phyloP scores from a whole-genome alignment of 2,329 filamentous ascomycete genomes.

The Pseudogymnoascus sp. region DNA sequence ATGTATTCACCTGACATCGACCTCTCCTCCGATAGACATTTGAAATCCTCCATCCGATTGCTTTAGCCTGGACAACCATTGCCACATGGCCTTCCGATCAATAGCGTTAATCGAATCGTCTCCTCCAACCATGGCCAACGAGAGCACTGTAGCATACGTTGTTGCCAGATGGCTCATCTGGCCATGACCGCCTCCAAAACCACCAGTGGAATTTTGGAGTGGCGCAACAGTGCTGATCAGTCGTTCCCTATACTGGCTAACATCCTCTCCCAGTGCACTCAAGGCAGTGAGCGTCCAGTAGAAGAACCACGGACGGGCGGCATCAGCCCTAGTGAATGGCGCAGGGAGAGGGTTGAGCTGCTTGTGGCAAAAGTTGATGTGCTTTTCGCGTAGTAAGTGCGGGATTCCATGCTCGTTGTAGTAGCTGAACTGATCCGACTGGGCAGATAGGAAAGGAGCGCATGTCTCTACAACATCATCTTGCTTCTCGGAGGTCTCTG shows the following conservation, averaged over 20 bases:
- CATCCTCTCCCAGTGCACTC: conserved; percentile 67
- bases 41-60: conserved; percentile 83
- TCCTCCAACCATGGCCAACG: conserved; percentile 71
- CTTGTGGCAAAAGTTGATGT: conserved; percentile 55
- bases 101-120: conserved; percentile 66
- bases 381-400: conserved; percentile 56
- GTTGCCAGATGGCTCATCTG: conserved; percentile 84
- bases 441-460: conserved; percentile 56
- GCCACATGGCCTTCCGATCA: conserved; percentile 81
- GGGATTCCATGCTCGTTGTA: conserved; percentile 70
- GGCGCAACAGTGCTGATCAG: conserved; percentile 68
- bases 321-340: conserved; percentile 68
- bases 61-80: conserved; percentile 81
- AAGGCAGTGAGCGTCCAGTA: conserved; percentile 85
- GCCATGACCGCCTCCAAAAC: conserved; percentile 89
- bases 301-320: conserved; percentile 85
- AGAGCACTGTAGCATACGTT: conserved; percentile 76
- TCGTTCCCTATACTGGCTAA: conserved; percentile 55
- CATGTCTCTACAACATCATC: conserved; percentile 61
- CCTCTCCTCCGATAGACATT: conserved; percentile 78
- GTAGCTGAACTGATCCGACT: conserved; percentile 38
- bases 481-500: conserved; percentile 61
- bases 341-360: conserved; percentile 57
- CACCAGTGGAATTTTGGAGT: conserved; percentile 75
- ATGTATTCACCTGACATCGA: conserved; percentile 70